Base-by-base conservation (phyloP, 2,329 filamentous ascomycete genomes). In the Alternaria sp. region DNA sequence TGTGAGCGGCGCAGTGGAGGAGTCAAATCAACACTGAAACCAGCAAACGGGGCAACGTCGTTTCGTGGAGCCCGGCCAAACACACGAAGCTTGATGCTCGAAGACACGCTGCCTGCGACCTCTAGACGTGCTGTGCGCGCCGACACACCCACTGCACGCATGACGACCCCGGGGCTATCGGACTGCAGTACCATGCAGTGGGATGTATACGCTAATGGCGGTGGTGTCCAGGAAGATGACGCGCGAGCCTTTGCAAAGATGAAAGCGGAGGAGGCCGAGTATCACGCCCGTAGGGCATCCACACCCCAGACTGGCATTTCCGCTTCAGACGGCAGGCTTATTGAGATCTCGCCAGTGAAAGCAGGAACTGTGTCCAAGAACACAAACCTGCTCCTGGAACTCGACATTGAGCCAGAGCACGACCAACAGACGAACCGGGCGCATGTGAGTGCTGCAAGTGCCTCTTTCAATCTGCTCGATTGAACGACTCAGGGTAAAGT, bases 1-100 rank as follows among this genome's bases (percentile, higher is more conserved):
- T 79, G 77, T 51, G 73, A 75, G 11, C 63, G 63, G 30, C 68
- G 69, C 13, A 66, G 57, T 44, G 66, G 69, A 23, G 76, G 76
- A 4, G 61, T 61, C 21, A 71, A 72, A 32, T 64, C 73, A 1
- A 68, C 77, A 52, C 40, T 79, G 30, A 78, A 76, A 57, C 50
- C 68, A 15, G 32, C 51, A 5, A 70, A 65, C 13, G 56, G 56
- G 5, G 54, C 47, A 0, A 52, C 17, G 10, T 40, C 44, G 26
- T 61, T 44, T 45, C 50, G 51, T 32, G 49, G 26, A 30, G 40
- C 30, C 7, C 54, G 11, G 44, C 62, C 58, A 13, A 55, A 40
- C 10, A 44, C 58, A 7, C 62, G 36, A 15, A 58, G 30, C 21
- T 11, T 65, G 3, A 54, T 60, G 13, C 50, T 62, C 45, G 57